Conservation (phyloP, 371 early-diverging fungal genomes). For the Rhizomucor pusillus region DNA sequence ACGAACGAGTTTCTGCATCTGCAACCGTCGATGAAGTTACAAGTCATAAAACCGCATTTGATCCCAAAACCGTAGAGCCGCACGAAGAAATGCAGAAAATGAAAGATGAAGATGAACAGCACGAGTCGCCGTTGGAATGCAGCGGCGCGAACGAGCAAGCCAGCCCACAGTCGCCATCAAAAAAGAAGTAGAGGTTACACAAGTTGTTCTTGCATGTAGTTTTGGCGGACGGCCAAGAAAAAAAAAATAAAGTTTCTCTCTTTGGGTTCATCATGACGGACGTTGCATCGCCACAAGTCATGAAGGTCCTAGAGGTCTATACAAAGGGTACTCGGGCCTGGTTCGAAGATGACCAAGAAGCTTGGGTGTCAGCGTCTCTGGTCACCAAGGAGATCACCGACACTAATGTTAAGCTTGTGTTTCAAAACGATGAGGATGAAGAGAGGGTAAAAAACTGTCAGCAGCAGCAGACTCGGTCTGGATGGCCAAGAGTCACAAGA, state of each 20-base stretch:
- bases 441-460: conserved; percentile 45
- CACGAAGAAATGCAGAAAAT: conserved; percentile 8
- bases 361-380: conserved; percentile 80
- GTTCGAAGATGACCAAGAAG: conserved; percentile 86
- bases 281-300: conserved; percentile 30
- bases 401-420: conserved; percentile 55
- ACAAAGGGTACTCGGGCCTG: conserved; percentile 80
- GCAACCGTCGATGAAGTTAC: conserved; percentile 6
- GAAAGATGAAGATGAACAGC: not conserved
- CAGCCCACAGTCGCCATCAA: conserved; percentile 5
- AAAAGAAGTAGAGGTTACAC: conserved; percentile 1
- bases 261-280: too few species aligned
- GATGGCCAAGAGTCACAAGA: too few species aligned
- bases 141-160: conserved; percentile 8
- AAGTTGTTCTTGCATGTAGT: not conserved
- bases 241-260: not conserved
- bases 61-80: conserved; percentile 6
- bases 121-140: conserved; percentile 11
- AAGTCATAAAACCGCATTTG: conserved; percentile 9
- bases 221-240: conserved; percentile 1
- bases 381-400: conserved; percentile 55
- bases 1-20: conserved; percentile 3
- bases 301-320: conserved; percentile 60
- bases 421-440: conserved; percentile 66
- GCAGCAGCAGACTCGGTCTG: too few species aligned